Evolutionary conservation across 345 rosid species (phyloP).

Genomic region (Eucalyptus paniculata): DNA sequence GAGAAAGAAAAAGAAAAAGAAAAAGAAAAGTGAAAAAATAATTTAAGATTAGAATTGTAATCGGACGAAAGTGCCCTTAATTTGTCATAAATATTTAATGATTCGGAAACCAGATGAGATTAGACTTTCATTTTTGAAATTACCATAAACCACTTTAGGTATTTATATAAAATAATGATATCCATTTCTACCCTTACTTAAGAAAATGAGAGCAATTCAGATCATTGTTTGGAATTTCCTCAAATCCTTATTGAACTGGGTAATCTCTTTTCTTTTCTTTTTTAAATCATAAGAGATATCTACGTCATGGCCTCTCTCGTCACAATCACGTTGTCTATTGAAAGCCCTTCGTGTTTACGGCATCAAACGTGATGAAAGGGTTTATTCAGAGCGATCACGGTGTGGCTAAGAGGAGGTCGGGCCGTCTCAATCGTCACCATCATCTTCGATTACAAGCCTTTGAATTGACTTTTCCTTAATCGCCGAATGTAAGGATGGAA

Average conservation of each 20-base stretch:
- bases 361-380: not conserved
- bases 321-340: not conserved
- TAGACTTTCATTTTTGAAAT: rapidly evolving
- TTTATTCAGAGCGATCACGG: not conserved
- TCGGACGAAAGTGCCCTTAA: rapidly evolving
- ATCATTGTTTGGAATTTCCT: too few species aligned
- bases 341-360: not conserved
- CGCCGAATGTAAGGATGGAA: not conserved
- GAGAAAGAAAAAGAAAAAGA: too few species aligned
- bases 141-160: too few species aligned
- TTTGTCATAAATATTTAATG: too few species aligned
- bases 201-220: too few species aligned
- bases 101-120: too few species aligned
- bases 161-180: too few species aligned
- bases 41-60: too few species aligned
- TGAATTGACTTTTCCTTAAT: not conserved
- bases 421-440: not conserved
- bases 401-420: not conserved
- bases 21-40: too few species aligned
- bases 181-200: rapidly evolving
- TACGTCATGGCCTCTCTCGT: not conserved
- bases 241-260: not conserved
- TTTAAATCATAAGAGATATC: not conserved
- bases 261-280: not conserved
- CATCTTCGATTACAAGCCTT: not conserved